Evolutionary conservation across 305 asterid species (phyloP).

Genomic region (Fraxinus greggii): DNA sequence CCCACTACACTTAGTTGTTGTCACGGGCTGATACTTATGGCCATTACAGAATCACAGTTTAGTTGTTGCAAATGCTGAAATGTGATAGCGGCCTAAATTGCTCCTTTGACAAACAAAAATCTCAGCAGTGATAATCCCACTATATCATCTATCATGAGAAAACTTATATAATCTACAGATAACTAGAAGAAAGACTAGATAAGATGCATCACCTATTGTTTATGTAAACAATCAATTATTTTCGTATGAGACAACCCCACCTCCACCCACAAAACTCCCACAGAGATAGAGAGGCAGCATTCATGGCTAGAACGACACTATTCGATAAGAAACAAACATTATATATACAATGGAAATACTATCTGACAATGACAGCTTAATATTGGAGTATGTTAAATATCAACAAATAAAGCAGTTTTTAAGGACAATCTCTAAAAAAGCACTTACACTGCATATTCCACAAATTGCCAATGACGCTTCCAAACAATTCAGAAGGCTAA

Average conservation of each 20-base stretch:
- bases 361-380: neutral
- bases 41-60: neutral
- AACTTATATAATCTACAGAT: neutral
- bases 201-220: neutral
- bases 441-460: slow-evolving; percentile 84
- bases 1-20: neutral
- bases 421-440: neutral
- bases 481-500: slow-evolving; percentile 70
- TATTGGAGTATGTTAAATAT: neutral
- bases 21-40: neutral
- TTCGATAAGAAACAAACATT: neutral
- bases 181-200: neutral
- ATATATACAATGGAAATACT: neutral
- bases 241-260: neutral
- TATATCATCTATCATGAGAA: neutral
- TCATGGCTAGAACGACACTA: neutral
- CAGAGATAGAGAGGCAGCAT: neutral
- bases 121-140: neutral
- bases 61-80: neutral
- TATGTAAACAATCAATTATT: neutral
- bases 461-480: slow-evolving; percentile 86
- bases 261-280: neutral
- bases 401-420: neutral
- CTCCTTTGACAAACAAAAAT: neutral
- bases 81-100: neutral